Evolutionary conservation across 106 monocot species (phyloP).

Genomic region (Acanthochlamys bracteata): DNA sequence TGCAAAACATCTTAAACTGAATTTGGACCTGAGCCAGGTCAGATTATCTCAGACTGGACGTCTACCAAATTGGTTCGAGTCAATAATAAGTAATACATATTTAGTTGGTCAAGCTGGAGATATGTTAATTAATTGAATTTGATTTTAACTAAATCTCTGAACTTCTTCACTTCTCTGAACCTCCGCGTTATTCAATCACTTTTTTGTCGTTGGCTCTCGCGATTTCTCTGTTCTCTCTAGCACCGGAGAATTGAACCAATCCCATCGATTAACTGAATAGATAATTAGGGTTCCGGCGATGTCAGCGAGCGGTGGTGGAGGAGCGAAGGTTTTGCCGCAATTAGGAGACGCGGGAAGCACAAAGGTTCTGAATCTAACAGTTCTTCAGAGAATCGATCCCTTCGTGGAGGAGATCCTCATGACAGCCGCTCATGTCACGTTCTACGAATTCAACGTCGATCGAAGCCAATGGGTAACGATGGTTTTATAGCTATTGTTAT

Average conservation of each 20-base stretch:
- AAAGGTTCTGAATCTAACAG: conserved; percentile 77
- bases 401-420: conserved; percentile 91
- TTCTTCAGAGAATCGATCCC: conserved; percentile 83
- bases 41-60: too few species aligned
- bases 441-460: conserved; percentile 89
- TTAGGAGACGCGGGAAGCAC: conserved; percentile 54
- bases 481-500: neutral
- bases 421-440: conserved; percentile 78
- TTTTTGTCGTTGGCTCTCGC: neutral
- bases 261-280: neutral
- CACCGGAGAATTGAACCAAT: neutral
- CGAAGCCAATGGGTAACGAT: conserved; percentile 71
- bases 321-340: conserved; percentile 37
- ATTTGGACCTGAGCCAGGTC: too few species aligned
- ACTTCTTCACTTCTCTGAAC: too few species aligned
- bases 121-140: too few species aligned
- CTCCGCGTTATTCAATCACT: too few species aligned
- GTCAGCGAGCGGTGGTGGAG: neutral
- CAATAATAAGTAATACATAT: too few species aligned
- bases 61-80: too few species aligned
- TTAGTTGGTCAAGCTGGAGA: too few species aligned
- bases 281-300: neutral
- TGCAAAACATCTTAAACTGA: too few species aligned
- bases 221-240: neutral
- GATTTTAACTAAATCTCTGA: too few species aligned